Evolutionary conservation across 495 filamentous ascomycete species (phyloP).

Genomic region (Annulohypoxylon bovei): DNA sequence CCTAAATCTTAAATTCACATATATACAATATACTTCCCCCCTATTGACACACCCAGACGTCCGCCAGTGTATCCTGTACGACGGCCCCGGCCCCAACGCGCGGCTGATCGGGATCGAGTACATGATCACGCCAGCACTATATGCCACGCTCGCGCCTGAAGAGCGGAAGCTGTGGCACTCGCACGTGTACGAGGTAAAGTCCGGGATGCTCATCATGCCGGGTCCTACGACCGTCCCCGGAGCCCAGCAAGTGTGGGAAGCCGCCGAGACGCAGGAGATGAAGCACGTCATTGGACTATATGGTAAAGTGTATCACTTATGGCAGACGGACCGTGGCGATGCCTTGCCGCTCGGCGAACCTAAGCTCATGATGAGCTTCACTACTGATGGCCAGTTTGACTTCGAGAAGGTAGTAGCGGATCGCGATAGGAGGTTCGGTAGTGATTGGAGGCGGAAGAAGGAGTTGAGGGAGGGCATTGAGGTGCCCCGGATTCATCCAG

Average conservation of each 20-base stretch:
- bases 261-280: constrained; percentile 83
- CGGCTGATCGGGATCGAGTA: constrained; percentile 89
- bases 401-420: constrained; percentile 68
- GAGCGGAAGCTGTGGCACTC: constrained; percentile 83
- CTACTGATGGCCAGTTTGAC: constrained; percentile 63
- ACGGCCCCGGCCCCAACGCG: constrained; percentile 70
- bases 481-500: constrained; percentile 66
- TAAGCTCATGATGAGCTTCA: constrained; percentile 81
- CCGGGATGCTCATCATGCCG: constrained; percentile 87
- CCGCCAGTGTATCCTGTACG: constrained; percentile 89
- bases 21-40: neutral
- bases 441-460: constrained; percentile 68
- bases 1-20: neutral
- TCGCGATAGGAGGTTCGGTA: constrained; percentile 72
- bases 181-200: constrained; percentile 89
- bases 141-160: constrained; percentile 66
- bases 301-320: constrained; percentile 91
- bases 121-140: constrained; percentile 82
- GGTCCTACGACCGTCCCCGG: constrained; percentile 64
- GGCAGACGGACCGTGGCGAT: constrained; percentile 87
- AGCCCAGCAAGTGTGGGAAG: constrained; percentile 68
- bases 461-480: constrained; percentile 69
- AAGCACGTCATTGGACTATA: constrained; percentile 74
- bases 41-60: constrained; percentile 50
- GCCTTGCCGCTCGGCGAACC: constrained; percentile 77